A percentile compares a stretch with the other conserved stretches of the same genome.
Evolutionary conservation across 2,329 filamentous ascomycete genomes (phyloP).

Genomic region (Fusarium heterosporum): DNA sequence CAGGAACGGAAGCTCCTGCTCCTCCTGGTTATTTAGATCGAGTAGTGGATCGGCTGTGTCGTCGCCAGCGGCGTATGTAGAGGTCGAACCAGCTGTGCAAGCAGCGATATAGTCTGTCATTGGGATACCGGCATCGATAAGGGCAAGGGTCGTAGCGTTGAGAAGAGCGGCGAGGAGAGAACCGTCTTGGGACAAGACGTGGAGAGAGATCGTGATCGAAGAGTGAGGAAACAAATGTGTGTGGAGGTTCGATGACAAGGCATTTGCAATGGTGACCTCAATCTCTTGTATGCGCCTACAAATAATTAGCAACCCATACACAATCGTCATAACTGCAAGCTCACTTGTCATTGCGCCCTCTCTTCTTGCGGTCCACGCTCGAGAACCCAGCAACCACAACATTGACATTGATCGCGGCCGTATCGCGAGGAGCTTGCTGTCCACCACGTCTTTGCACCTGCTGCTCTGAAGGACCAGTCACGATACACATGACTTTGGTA

Average conservation of each 20-base stretch:
- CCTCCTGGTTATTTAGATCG: conserved; percentile 82
- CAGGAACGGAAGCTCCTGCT: conserved; percentile 88
- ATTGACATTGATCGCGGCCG: conserved; percentile 77
- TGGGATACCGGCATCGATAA: conserved; percentile 94
- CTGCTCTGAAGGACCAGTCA: conserved; percentile 84
- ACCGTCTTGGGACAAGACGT: conserved; percentile 91
- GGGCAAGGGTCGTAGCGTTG: conserved; percentile 90
- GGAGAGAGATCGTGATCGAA: conserved; percentile 83
- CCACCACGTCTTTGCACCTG: conserved; percentile 53
- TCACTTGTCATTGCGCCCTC: conserved; percentile 81
- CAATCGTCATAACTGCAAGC: conserved; percentile 43
- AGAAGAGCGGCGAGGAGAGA: conserved; percentile 89
- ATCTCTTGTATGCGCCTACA: conserved; percentile 82
- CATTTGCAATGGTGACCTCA: conserved; percentile 79
- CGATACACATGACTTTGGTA: conserved; percentile 94
- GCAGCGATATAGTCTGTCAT: conserved; percentile 93
- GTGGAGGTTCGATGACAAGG: conserved; percentile 82
- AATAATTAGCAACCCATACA: background rate
- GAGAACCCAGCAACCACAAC: conserved; percentile 90
- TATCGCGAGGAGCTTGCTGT: conserved; percentile 60
- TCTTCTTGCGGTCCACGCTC: conserved; percentile 84
- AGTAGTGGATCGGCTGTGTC: conserved; percentile 80
- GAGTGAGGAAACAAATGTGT: conserved; percentile 90
- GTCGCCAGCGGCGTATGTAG: conserved; percentile 72
- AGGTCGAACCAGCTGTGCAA: conserved; percentile 86